phyloP scores from a whole-genome alignment of 768 basidiomycete genomes.

The Lactifluus echinatus region DNA sequence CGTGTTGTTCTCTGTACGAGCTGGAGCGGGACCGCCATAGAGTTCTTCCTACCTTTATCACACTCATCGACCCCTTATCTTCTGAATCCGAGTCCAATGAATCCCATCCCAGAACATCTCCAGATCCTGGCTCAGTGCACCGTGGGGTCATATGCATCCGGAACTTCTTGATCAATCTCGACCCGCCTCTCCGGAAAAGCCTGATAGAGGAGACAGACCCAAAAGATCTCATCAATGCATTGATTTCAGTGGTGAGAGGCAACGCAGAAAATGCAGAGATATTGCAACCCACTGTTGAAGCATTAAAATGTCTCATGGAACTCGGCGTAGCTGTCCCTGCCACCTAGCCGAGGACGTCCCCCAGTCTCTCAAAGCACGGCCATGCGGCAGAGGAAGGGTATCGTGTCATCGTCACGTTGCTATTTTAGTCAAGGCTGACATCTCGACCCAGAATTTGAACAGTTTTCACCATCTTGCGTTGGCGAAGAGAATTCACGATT shows the following conservation, averaged over 20 bases:
- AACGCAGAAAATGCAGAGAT: constrained; percentile 34
- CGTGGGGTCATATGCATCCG: constrained; percentile 69
- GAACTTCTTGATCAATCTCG: constrained; percentile 48
- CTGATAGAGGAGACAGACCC: constrained; percentile 46
- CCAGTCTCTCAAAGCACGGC: neutral
- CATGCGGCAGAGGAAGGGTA: neutral
- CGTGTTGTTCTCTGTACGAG: constrained; percentile 51
- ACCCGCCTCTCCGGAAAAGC: constrained; percentile 31
- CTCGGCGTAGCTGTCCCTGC: constrained; percentile 10
- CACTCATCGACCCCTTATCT: constrained; percentile 54
- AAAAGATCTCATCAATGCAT: constrained; percentile 43
- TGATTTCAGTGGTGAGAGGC: constrained; percentile 43
- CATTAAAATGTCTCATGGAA: constrained; percentile 36
- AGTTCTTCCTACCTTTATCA: constrained; percentile 56
- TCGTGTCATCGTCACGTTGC: neutral
- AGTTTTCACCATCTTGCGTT: neutral
- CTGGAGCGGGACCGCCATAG: constrained; percentile 59
- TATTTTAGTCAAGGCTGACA: neutral
- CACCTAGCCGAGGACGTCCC: neutral
- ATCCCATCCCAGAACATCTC: constrained; percentile 29
- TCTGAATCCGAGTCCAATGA: constrained; percentile 29
- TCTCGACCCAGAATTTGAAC: neutral
- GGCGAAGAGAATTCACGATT: neutral
- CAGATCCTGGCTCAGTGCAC: constrained; percentile 59
- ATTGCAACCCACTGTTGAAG: constrained; percentile 42